Percentiles rank a stretch among this genome's conserved stretches.
Conservation (phyloP, 2,329 filamentous ascomycete genomes). For the Fusarium sambucinum region DNA sequence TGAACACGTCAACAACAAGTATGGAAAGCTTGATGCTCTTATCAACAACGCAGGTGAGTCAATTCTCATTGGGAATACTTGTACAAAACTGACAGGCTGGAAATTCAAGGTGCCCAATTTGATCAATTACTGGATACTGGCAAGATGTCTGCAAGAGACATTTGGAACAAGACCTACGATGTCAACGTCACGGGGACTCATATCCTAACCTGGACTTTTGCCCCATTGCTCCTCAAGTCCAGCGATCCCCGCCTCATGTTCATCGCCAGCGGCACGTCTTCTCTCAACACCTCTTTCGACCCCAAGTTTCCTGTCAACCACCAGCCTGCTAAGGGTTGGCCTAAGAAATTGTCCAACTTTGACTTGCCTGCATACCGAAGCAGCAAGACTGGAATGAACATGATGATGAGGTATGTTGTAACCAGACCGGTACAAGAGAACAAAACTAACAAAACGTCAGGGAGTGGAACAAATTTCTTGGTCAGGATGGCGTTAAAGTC, state of each 20-base stretch:
- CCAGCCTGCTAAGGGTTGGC: background rate
- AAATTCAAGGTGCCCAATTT: background rate
- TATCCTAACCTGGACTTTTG: background rate
- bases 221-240: background rate
- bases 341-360: background rate
- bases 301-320: background rate
- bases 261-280: slow-evolving; percentile 5
- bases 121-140: background rate
- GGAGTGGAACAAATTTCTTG: too few species aligned
- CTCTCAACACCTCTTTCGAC: background rate
- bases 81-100: background rate
- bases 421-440: too few species aligned
- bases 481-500: too few species aligned
- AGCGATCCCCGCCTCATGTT: background rate
- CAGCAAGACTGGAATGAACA: background rate
- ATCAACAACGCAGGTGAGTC: slow-evolving; percentile 6
- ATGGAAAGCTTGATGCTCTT: background rate
- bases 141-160: background rate
- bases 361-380: slow-evolving; percentile 1
- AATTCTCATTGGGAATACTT: accelerated
- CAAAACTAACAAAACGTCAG: too few species aligned
- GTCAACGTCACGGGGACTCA: slow-evolving; percentile 1
- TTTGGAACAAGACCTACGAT: slow-evolving; percentile 3
- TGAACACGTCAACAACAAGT: background rate
- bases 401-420: too few species aligned